A percentile compares a stretch with the other conserved stretches of the same genome.
phyloP scores from a whole-genome alignment of 768 basidiomycete species.

The Saitozyma podzolica region DNA sequence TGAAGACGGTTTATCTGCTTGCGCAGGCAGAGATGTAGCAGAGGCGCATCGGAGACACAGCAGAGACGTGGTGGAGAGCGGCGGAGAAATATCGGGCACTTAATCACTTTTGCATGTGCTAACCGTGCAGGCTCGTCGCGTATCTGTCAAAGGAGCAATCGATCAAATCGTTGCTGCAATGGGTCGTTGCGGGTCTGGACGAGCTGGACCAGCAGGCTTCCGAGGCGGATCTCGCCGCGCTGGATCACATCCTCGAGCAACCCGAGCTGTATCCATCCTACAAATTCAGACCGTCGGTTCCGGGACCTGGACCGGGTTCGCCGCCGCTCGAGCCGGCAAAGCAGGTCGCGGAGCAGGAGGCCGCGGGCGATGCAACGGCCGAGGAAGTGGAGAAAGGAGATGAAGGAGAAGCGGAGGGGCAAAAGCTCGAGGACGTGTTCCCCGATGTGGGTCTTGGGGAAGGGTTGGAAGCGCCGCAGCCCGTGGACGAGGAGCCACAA shows the following conservation, averaged over 20 bases:
- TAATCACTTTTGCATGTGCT: neutral
- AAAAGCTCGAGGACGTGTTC: slow-evolving; percentile 1
- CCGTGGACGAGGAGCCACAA: slow-evolving; percentile 25
- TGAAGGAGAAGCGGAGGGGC: slow-evolving; percentile 5
- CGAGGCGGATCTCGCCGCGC: slow-evolving; percentile 25
- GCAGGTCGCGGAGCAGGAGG: neutral
- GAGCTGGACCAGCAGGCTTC: slow-evolving; percentile 44
- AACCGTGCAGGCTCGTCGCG: slow-evolving; percentile 32
- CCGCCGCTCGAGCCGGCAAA: slow-evolving; percentile 34
- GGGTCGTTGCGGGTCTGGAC: slow-evolving; percentile 49
- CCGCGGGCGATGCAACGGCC: neutral
- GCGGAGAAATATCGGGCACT: too few species aligned
- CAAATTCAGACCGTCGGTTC: slow-evolving; percentile 12
- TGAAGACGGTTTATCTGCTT: slow-evolving; percentile 1
- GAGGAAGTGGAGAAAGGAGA: slow-evolving; percentile 6
- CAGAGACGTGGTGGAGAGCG: too few species aligned
- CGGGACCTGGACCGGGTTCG: slow-evolving; percentile 25
- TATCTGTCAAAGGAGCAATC: slow-evolving; percentile 39
- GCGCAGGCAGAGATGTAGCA: neutral
- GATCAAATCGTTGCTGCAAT: slow-evolving; percentile 41
- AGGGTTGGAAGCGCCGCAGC: slow-evolving; percentile 16
- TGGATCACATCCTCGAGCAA: slow-evolving; percentile 16
- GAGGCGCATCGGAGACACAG: too few species aligned
- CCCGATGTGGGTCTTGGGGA: slow-evolving; percentile 20
- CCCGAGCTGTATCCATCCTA: slow-evolving; percentile 26